Evolutionary conservation across 768 basidiomycete species (phyloP), one percentile per base, ranked within the genome.

Genomic region (Tephrocybe sp.): DNA sequence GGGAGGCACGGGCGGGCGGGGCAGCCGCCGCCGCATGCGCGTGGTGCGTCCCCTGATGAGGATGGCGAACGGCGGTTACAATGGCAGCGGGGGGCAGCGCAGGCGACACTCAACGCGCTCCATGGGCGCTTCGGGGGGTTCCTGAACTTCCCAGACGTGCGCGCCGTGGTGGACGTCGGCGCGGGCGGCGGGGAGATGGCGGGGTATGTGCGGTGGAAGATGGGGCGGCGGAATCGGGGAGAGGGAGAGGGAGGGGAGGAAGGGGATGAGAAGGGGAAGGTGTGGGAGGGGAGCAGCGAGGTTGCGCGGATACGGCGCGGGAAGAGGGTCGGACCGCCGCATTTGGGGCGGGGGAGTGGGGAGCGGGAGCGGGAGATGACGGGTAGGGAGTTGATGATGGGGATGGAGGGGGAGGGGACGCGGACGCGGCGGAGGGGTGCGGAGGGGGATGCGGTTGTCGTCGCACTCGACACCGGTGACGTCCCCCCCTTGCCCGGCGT

Each of bases 391-490:
- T 9, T 33, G n/a, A n/a, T n/a, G n/a, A n/a, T n/a, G n/a, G n/a
- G n/a, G n/a, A n/a, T n/a, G n/a, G n/a, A n/a, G n/a, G n/a, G n/a
- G n/a, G n/a, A n/a, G n/a, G n/a, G n/a, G n/a, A n/a, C n/a, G 8
- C 15, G 17, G 23, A 30, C 18, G 26, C 10, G 5, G 21, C 34
- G 42, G 33, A 40, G n/a, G n/a, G n/a, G n/a, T n/a, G n/a, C n/a
- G n/a, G n/a, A n/a, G n/a, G n/a, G n/a, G n/a, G n/a, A n/a, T n/a
- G 40, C 14, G 26, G 9, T 6, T 0, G 78, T 96, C 56, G 73
- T 95, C 44, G 90, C 88, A 0, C 80, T 96, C 43, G 96, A 98
- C 70, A 68, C 92, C 12, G 73, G 93, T 1, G 76, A 75, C 1
- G 88, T 97, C 56, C 62, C 67, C 0, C 81, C 82, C 8, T 81